Conservation (phyloP, 140 eudicot species). For the Anethum foeniculum region DNA sequence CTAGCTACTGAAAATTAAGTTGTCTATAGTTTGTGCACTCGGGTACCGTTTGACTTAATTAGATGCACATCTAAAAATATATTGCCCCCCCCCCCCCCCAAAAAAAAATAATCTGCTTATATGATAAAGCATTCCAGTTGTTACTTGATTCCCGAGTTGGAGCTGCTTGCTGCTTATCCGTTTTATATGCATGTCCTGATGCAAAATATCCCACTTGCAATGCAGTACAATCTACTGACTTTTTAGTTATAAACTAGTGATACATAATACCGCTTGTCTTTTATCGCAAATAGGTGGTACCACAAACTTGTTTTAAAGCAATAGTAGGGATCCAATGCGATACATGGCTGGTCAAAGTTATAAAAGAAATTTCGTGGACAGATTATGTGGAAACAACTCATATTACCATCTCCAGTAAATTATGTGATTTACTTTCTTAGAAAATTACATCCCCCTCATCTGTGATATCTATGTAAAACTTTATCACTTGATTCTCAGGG, state of each 20-base stretch:
- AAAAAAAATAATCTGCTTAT: background rate
- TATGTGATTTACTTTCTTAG: background rate
- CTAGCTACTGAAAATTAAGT: background rate
- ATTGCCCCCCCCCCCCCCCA: background rate
- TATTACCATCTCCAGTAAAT: background rate
- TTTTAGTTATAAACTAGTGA: background rate
- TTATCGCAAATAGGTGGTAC: background rate
- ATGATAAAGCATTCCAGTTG: background rate
- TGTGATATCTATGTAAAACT: background rate
- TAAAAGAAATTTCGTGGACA: no score
- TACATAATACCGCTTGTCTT: background rate
- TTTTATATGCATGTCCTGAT: background rate
- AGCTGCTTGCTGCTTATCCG: background rate
- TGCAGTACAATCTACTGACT: background rate
- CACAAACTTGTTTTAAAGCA: background rate
- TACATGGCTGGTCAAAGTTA: no score
- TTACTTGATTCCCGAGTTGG: background rate
- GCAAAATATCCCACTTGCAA: background rate
- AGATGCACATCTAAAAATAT: background rate
- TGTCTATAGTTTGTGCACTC: background rate
- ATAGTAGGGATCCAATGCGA: no score
- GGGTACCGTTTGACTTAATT: background rate
- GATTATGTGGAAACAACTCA: no score
- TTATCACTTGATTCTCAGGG: background rate
- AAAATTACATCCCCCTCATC: background rate